Conservation (phyloP, 768 basidiomycete species). For the Lactifluus hygrophoroides region DNA sequence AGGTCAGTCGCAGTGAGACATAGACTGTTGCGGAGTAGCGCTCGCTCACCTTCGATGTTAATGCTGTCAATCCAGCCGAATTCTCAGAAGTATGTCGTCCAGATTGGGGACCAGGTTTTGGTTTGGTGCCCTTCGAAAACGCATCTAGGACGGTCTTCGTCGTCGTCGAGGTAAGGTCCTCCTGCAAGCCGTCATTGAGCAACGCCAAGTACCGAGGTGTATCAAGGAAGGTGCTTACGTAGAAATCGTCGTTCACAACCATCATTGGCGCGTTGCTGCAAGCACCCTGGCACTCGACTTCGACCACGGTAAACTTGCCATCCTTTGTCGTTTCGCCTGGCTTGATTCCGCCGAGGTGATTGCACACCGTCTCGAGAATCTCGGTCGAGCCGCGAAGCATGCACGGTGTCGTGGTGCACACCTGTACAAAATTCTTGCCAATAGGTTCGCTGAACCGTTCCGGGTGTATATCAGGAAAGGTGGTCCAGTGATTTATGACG, state of each 20-base stretch:
- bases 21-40: constrained; percentile 13
- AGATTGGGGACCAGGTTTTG: constrained; percentile 90
- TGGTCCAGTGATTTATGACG: too few species aligned
- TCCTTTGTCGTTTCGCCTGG: constrained; percentile 92
- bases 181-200: constrained; percentile 37
- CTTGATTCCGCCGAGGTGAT: constrained; percentile 74
- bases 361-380: constrained; percentile 76
- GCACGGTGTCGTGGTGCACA: constrained; percentile 98
- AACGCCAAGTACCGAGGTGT: constrained; percentile 10
- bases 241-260: constrained; percentile 93
- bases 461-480: background rate
- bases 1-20: constrained; percentile 8
- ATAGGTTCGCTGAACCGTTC: constrained; percentile 68
- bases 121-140: constrained; percentile 74
- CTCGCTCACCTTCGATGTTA: constrained; percentile 68
- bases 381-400: constrained; percentile 90
- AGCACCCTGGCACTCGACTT: constrained; percentile 98
- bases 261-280: constrained; percentile 99
- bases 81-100: constrained; percentile 86
- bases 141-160: constrained; percentile 75
- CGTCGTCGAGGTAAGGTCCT: constrained; percentile 71
- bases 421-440: constrained; percentile 89
- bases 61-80: constrained; percentile 79
- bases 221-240: constrained; percentile 40
- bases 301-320: constrained; percentile 93